A percentile compares a stretch with the other conserved stretches of the same genome.
Conservation (phyloP, 352 stramenopile species). For the Globisporangium emineosum region DNA sequence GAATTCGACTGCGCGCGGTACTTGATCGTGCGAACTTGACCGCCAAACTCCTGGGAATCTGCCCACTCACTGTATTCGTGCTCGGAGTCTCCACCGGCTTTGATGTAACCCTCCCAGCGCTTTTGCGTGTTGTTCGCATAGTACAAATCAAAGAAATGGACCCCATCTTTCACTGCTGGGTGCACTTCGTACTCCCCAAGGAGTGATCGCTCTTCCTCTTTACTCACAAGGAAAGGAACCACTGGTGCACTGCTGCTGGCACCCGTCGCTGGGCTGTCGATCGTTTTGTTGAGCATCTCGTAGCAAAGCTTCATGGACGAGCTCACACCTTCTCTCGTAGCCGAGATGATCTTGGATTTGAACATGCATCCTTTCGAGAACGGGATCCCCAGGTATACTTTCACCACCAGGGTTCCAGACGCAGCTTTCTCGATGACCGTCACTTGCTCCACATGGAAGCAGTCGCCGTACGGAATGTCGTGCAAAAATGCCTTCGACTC, state of each 20-base stretch:
- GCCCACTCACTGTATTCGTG: conserved; percentile 59
- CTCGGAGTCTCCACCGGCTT: conserved; percentile 63
- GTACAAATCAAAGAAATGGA: conserved; percentile 77
- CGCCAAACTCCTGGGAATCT: conserved; percentile 53
- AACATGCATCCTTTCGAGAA: conserved; percentile 90
- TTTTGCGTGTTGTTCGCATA: conserved; percentile 47
- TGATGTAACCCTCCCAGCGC: conserved; percentile 54
- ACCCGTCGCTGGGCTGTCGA: conserved; percentile 20
- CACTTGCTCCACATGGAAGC: conserved; percentile 78
- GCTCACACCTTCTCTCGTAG: conserved; percentile 56
- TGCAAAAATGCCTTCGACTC: conserved; percentile 67
- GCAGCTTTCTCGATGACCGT: conserved; percentile 46
- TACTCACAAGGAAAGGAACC: conserved; percentile 68
- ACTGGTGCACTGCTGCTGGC: conserved; percentile 22
- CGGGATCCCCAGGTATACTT: conserved; percentile 72
- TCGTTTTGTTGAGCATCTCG: conserved; percentile 55
- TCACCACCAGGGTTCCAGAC: conserved; percentile 44
- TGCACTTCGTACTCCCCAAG: conserved; percentile 70
- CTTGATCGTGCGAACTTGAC: conserved; percentile 64
- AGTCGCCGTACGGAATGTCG: conserved; percentile 86
- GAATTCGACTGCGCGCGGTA: conserved; percentile 73
- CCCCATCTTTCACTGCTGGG: conserved; percentile 35
- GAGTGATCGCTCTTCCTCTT: conserved; percentile 61
- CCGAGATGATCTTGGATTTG: conserved; percentile 88
- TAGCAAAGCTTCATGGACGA: conserved; percentile 57